Percentiles rank a stretch among this genome's conserved stretches.
Evolutionary conservation across 2,329 filamentous ascomycete species (phyloP).

Genomic region (Pseudogymnoascus sp.): DNA sequence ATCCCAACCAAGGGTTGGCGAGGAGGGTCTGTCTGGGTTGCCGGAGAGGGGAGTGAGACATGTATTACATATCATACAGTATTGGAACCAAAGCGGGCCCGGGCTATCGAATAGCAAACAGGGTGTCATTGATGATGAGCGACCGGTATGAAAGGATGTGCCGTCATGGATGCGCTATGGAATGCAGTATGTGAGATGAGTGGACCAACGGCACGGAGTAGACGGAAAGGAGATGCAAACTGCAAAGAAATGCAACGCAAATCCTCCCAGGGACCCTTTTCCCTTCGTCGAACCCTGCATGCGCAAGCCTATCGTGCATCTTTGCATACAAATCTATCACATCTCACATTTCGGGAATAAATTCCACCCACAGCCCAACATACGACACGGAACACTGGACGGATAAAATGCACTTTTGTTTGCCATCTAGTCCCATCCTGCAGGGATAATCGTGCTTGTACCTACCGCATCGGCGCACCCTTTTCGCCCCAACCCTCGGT

Average conservation of each 20-base stretch:
- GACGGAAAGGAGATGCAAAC: not conserved
- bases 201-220: not conserved
- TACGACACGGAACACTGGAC: not conserved
- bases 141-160: constrained; percentile 1
- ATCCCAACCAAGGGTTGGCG: not conserved
- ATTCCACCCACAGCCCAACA: not conserved
- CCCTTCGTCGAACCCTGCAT: not conserved
- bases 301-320: not conserved
- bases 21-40: not conserved
- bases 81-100: constrained; percentile 1
- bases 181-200: not conserved
- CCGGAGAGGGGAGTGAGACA: constrained; percentile 6
- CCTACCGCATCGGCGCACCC: not conserved
- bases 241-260: not conserved
- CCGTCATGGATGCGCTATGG: constrained; percentile 1
- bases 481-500: not conserved
- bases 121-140: constrained; percentile 4
- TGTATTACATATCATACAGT: constrained; percentile 2
- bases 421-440: not conserved
- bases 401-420: not conserved
- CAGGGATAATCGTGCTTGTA: not conserved
- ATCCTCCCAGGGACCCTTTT: not conserved
- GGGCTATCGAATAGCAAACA: not conserved
- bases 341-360: not conserved
- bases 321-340: not conserved